Evolutionary conservation across 495 filamentous ascomycete genomes (phyloP), one percentile per base, ranked within the genome.

Genomic region (Lentithecium fluviatile): DNA sequence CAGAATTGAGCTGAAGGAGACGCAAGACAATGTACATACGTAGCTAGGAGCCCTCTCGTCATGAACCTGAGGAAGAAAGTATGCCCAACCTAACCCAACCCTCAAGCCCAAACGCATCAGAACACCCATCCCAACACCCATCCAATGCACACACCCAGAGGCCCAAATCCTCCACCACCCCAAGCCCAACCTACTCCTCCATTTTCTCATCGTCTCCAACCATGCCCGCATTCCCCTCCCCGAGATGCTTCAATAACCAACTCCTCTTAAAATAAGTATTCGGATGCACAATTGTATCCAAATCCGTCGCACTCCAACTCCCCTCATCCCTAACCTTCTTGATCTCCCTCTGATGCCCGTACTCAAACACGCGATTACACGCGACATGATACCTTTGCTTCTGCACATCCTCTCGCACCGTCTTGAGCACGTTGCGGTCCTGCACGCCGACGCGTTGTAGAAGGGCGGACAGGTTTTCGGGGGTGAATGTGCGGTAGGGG

Each of bases 201-300:
- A 62, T 59, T 58, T 42, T 65, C 15, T 60, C 58, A n/a, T 56
- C 56, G 19, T n/a, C n/a, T n/a, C 54, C 56, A 32, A 62, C 66
- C 2, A 69, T 36, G 21, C 66, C 66, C 24, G 26, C 66, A 65
- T 69, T 69, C 38, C 66, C 71, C 62, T 74, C 73, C 17, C 77
- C 82, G 26, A 88, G 70, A 68, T 91, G 85, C 80, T 89, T 96
- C 46, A 97, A 74, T 66, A 95, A 66, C 73, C 89, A 97, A 69
- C 90, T 93, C 61, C 92, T 82, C 79, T 94, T 93, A 74, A 97
- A 97, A 74, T 97, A 99, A 55, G 91, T 90, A 73, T 99, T 99
- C 10, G 95, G 95, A 73, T 99, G 95, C 19, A 95, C 87, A 65
- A 99, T 97, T 1, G 91, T 97, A 75, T 97, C 94, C 34, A 95